phyloP scores from a whole-genome alignment of 2,329 filamentous ascomycete genomes.

The Stemphylium lycopersici region DNA sequence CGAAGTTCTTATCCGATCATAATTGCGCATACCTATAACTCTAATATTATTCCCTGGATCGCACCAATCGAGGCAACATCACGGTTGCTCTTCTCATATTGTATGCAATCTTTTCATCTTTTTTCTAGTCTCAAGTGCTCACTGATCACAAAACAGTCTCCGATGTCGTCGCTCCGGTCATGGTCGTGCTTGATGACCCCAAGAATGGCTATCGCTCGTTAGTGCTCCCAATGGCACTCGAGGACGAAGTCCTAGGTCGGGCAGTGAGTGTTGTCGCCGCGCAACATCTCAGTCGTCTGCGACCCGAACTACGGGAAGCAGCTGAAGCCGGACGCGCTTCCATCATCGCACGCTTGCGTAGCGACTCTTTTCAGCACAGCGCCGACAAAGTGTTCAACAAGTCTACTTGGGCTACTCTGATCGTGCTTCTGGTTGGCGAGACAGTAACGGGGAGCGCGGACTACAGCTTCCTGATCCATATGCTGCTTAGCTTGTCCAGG shows the following conservation, averaged over 20 bases:
- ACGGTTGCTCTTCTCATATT: conserved; percentile 49
- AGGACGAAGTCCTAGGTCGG: conserved; percentile 45
- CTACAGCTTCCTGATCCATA: conserved; percentile 47
- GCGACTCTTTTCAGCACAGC: conserved; percentile 37
- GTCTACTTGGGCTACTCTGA: conserved; percentile 48
- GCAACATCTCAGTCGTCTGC: conserved; percentile 46
- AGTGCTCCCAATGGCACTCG: conserved; percentile 50
- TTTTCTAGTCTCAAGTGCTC: background rate
- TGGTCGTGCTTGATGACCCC: conserved; percentile 49
- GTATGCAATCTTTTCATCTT: conserved; percentile 23
- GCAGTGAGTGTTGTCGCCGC: conserved; percentile 51
- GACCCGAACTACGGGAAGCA: conserved; percentile 36
- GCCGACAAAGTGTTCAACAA: conserved; percentile 44
- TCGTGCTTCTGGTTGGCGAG: conserved; percentile 51
- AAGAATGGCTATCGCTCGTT: conserved; percentile 50
- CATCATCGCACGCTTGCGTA: conserved; percentile 46
- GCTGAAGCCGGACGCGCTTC: conserved; percentile 47
- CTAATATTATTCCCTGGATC: conserved; percentile 27
- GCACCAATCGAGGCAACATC: conserved; percentile 35
- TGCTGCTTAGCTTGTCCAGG: conserved; percentile 42
- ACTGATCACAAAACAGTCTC: conserved; percentile 36
- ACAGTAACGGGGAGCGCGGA: conserved; percentile 52
- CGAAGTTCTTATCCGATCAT: too few species aligned
- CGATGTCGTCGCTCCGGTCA: conserved; percentile 47
- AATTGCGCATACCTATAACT: background rate